These are phyloP conservation scores for Phalaenopsis aphrodite DNA, from an alignment of 106 monocot species.

Conservation along the genomic window DNA sequence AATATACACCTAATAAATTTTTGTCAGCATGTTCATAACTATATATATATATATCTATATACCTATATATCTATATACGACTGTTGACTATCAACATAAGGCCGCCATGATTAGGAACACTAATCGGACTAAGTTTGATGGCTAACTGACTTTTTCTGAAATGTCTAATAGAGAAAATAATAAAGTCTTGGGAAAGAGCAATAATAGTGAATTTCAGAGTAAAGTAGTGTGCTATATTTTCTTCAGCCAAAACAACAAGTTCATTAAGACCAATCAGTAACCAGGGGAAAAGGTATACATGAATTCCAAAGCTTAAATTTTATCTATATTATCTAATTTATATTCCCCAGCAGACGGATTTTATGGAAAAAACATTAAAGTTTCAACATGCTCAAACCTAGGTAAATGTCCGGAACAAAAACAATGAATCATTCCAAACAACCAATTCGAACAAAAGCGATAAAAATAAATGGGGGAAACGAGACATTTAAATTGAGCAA, in stretches of 20 bases:
- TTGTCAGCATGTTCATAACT: not conserved
- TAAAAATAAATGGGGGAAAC: not conserved
- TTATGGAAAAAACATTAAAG: not conserved
- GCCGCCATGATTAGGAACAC: not conserved
- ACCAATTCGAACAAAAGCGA: not conserved
- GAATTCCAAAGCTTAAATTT: not conserved
- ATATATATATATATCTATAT: no score
- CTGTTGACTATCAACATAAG: not conserved
- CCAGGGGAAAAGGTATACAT: not conserved
- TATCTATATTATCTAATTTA: not conserved
- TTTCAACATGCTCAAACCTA: not conserved
- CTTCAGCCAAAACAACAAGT: not conserved
- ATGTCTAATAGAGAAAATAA: not conserved
- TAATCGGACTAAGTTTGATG: not conserved
- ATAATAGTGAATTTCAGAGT: not conserved
- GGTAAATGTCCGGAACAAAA: not conserved
- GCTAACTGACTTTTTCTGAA: not conserved
- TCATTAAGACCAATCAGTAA: not conserved
- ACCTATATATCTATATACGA: no score
- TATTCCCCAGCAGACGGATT: not conserved
- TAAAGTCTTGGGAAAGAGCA: no score
- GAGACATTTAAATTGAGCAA: not conserved
- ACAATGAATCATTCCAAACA: not conserved
- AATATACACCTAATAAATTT: not conserved
- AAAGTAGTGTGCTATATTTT: not conserved